phyloP scores from a whole-genome alignment of 768 basidiomycete genomes.

The Tephrocybe sp. region DNA sequence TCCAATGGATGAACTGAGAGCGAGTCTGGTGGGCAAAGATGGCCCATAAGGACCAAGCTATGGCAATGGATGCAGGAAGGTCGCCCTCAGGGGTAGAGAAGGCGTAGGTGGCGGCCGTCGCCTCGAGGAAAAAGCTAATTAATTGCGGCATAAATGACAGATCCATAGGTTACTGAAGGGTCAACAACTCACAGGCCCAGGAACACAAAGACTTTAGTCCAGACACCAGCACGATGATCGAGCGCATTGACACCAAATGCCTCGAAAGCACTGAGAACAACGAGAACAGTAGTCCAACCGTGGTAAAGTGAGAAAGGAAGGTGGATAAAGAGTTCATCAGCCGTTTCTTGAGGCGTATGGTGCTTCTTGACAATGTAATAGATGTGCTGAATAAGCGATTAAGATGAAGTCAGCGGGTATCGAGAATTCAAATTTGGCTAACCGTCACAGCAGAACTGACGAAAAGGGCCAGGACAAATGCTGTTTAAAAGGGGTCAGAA shows the following conservation, averaged over 20 bases:
- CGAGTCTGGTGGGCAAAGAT: slow-evolving; percentile 77
- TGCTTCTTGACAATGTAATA: slow-evolving; percentile 94
- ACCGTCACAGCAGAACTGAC: slow-evolving; percentile 71
- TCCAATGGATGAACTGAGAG: slow-evolving; percentile 86
- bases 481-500: slow-evolving; percentile 33
- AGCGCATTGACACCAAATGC: slow-evolving; percentile 83
- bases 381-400: slow-evolving; percentile 61
- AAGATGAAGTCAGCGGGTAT: slow-evolving; percentile 23
- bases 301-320: slow-evolving; percentile 96
- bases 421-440: slow-evolving; percentile 16
- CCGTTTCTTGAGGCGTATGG: slow-evolving; percentile 56
- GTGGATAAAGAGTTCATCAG: slow-evolving; percentile 89
- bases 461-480: slow-evolving; percentile 86
- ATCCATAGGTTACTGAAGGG: not conserved
- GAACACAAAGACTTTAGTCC: slow-evolving; percentile 96
- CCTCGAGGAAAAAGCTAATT: slow-evolving; percentile 83
- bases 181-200: slow-evolving; percentile 66
- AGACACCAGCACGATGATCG: slow-evolving; percentile 65
- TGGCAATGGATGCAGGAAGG: slow-evolving; percentile 86
- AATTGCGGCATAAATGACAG: slow-evolving; percentile 4
- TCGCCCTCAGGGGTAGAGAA: slow-evolving; percentile 91
- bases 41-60: slow-evolving; percentile 91
- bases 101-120: slow-evolving; percentile 90
- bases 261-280: slow-evolving; percentile 80
- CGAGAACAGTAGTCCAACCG: slow-evolving; percentile 86